Percentiles rank a stretch among this genome's conserved stretches.
These are phyloP conservation scores for Nigrospora sphaerica DNA, from an alignment of 2,329 filamentous ascomycete species.

Conservation along the genomic window DNA sequence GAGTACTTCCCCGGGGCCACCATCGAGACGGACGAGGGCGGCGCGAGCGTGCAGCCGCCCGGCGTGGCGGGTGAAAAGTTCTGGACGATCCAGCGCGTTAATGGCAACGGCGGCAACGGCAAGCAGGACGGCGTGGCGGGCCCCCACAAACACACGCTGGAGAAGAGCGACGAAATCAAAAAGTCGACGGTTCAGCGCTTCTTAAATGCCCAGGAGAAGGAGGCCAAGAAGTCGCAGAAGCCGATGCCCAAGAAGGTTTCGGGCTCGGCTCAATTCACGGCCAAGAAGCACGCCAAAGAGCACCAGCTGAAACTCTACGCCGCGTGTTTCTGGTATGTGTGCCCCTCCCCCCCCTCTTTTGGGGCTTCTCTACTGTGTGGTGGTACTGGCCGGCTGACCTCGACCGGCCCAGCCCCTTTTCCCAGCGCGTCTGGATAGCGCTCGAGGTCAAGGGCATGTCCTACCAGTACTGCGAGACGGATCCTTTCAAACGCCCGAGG, in stretches of 20 bases:
- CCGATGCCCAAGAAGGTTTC: slow-evolving; percentile 66
- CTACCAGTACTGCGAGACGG: slow-evolving; percentile 83
- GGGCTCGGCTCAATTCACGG: slow-evolving; percentile 62
- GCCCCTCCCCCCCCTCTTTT: too few relatives aligned
- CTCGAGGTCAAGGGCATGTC: slow-evolving; percentile 70
- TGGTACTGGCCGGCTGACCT: slow-evolving; percentile 7
- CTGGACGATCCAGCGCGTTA: slow-evolving; percentile 72
- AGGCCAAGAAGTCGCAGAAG: slow-evolving; percentile 60
- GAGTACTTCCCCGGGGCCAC: slow-evolving; percentile 61
- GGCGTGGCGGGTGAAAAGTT: slow-evolving; percentile 46
- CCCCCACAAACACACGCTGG: slow-evolving; percentile 67
- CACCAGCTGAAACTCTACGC: slow-evolving; percentile 71
- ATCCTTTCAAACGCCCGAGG: slow-evolving; percentile 65
- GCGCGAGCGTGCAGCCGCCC: slow-evolving; percentile 18
- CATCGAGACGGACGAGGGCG: slow-evolving; percentile 22
- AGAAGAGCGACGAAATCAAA: slow-evolving; percentile 72
- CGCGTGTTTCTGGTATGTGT: slow-evolving; percentile 70
- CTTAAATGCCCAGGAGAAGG: slow-evolving; percentile 57
- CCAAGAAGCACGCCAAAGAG: slow-evolving; percentile 62
- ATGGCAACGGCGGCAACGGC: slow-evolving; percentile 68
- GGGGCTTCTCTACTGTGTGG: slow-evolving; percentile 7
- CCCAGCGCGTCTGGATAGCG: slow-evolving; percentile 84
- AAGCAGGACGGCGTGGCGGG: slow-evolving; percentile 63
- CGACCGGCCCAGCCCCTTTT: slow-evolving; percentile 58
- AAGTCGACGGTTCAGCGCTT: slow-evolving; percentile 70